These are phyloP conservation scores for Yarrowia sp. DNA, from an alignment of 805 yeast genomes.

Conservation along the genomic window DNA sequence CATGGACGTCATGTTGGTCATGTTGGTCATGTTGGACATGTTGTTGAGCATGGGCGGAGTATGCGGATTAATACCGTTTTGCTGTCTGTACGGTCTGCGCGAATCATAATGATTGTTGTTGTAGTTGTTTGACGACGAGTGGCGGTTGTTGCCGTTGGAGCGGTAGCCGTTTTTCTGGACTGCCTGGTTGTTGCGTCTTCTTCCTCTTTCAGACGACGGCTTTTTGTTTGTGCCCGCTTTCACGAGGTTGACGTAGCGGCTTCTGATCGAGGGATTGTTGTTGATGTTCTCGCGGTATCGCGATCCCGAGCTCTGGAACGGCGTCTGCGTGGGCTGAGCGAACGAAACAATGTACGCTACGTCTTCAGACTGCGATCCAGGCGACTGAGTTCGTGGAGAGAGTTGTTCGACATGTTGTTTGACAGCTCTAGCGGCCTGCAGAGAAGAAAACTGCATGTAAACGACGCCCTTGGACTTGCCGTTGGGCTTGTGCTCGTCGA, in stretches of 20 bases:
- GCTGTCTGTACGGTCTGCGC: no score
- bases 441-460: conserved; percentile 28
- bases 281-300: conserved; percentile 17
- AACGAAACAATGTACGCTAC: conserved; percentile 28
- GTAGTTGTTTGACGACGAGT: no score
- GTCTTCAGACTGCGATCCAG: conserved; percentile 11
- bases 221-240: conserved; percentile 15
- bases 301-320: conserved; percentile 1
- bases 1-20: conserved; percentile 29
- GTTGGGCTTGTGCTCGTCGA: conserved; percentile 33
- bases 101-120: no score
- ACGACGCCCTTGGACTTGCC: conserved; percentile 33
- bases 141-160: neutral
- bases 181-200: neutral
- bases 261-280: conserved; percentile 4
- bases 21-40: conserved; percentile 7
- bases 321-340: conserved; percentile 28
- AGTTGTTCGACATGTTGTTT: conserved; percentile 27
- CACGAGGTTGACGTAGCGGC: neutral
- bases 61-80: no score
- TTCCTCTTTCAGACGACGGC: neutral
- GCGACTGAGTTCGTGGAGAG: conserved; percentile 27
- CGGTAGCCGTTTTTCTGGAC: neutral
- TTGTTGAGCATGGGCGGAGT: no score
- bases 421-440: conserved; percentile 26